phyloP scores from a whole-genome alignment of 2,329 filamentous ascomycete genomes.

The Fusarium camptoceras region DNA sequence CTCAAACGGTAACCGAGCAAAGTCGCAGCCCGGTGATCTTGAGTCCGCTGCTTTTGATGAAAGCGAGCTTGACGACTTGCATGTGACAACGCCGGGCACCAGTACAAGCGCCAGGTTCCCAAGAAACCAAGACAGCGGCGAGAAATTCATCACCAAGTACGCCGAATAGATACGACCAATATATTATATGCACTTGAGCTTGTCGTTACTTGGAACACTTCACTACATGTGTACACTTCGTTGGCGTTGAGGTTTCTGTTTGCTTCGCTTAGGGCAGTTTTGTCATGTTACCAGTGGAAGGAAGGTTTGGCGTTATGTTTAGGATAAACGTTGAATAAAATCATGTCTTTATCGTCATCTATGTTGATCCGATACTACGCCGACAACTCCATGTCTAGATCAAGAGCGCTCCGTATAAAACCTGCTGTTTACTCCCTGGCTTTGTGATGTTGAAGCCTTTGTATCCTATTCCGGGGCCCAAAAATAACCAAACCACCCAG shows the following conservation, averaged over 20 bases:
- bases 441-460: constrained; percentile 24
- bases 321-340: constrained; percentile 25
- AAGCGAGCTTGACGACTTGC: constrained; percentile 72
- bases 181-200: background rate
- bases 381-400: constrained; percentile 43
- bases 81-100: constrained; percentile 60
- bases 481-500: constrained; percentile 36
- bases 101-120: constrained; percentile 64
- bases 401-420: constrained; percentile 43
- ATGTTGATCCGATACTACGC: constrained; percentile 39
- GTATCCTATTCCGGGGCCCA: constrained; percentile 35
- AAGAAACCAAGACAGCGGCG: constrained; percentile 62
- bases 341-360: constrained; percentile 41
- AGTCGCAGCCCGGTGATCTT: constrained; percentile 63
- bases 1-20: constrained; percentile 62
- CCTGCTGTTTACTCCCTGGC: constrained; percentile 31
- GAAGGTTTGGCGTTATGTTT: constrained; percentile 37
- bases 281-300: constrained; percentile 29
- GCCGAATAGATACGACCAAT: constrained; percentile 11
- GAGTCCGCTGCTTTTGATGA: constrained; percentile 75
- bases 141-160: constrained; percentile 51
- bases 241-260: constrained; percentile 21
- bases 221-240: constrained; percentile 13
- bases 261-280: constrained; percentile 32
- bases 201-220: background rate